phyloP scores from a whole-genome alignment of 2,329 filamentous ascomycete genomes.

The Trichoderma atroviride region DNA sequence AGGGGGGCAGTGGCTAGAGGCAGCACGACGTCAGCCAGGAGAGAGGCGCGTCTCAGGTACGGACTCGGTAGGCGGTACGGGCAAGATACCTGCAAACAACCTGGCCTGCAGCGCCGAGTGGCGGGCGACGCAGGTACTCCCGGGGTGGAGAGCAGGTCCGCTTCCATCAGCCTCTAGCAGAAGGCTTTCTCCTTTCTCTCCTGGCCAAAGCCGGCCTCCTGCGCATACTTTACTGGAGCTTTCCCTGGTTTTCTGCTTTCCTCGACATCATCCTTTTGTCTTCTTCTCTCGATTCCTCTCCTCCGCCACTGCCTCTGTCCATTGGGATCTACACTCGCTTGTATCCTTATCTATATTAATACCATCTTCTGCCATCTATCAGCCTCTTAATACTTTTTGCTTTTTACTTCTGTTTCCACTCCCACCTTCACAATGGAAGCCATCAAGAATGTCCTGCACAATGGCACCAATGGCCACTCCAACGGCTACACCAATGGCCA shows the following conservation, averaged over 20 bases:
- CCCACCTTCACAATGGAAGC: conserved; percentile 44
- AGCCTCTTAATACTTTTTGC: conserved; percentile 8
- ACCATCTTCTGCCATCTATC: conserved; percentile 1
- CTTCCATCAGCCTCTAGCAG: background rate
- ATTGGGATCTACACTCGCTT: conserved; percentile 17
- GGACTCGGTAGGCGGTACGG: conserved; percentile 5
- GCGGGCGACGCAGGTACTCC: background rate
- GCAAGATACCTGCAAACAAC: background rate
- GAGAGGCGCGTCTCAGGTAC: background rate
- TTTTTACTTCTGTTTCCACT: background rate
- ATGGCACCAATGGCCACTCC: conserved; percentile 37
- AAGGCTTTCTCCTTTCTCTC: conserved; percentile 30
- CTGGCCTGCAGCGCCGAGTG: background rate
- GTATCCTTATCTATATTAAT: background rate
- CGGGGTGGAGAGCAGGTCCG: conserved; percentile 10
- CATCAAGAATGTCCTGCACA: conserved; percentile 48
- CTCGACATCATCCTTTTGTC: conserved; percentile 18
- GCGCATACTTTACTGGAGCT: conserved; percentile 29
- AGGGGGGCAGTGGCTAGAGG: conserved; percentile 13
- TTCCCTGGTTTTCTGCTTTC: conserved; percentile 24
- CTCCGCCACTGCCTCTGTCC: background rate
- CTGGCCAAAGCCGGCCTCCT: conserved; percentile 28
- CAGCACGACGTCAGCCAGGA: conserved; percentile 27
- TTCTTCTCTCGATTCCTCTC: conserved; percentile 25
- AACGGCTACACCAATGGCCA: background rate